Evolutionary conservation across 345 rosid genomes (phyloP), one percentile per base, ranked within the genome.

Genomic region (Citrus medica): DNA sequence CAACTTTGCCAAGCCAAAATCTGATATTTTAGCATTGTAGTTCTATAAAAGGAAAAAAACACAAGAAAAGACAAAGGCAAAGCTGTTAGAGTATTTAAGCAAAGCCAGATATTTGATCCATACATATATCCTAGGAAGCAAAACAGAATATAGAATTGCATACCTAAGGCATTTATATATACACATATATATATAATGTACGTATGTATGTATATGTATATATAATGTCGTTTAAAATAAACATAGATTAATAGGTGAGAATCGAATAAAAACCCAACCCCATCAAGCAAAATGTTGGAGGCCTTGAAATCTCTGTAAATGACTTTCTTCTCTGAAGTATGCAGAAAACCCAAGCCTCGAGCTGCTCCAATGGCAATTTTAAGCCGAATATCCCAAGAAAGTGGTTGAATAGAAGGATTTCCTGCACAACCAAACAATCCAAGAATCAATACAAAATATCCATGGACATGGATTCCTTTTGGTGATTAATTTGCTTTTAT

Each of bases 301-400:
- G 98, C 91, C 88, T 92, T 91, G 78, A 95, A 93, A 84, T 93
- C 97, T 79, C 94, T 83, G 80, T 92, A 89, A 75, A 93, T 93
- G 86, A 95, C 90, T 81, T 89, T 84, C 85, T 88, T 88, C 21
- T 92, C 91, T 21, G 88, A 91, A 58, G 88, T 71, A 79, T 95
- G 99, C 56, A 92, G 85, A 83, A 90, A 92, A 27, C 90, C 89
- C 64, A 95, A 88, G 68, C 94, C 98, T 62, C 86, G 88, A 71
- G 97, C 97, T 37, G 98, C 94, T 85, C 94, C 98, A 68, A 86
- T 83, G 35, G 88, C 89, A 79, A 92, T 92, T 83, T 87, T 90
- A 61, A 95, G 87, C 83, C 97, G 80, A n/a, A 87, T 77, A 24
- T 93, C 92, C 97, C 99, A 95, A 64, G 96, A 87, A 24, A 95